Base-by-base conservation (phyloP, 2,329 filamentous ascomycete species). In the Mollisiaceae sp. region DNA sequence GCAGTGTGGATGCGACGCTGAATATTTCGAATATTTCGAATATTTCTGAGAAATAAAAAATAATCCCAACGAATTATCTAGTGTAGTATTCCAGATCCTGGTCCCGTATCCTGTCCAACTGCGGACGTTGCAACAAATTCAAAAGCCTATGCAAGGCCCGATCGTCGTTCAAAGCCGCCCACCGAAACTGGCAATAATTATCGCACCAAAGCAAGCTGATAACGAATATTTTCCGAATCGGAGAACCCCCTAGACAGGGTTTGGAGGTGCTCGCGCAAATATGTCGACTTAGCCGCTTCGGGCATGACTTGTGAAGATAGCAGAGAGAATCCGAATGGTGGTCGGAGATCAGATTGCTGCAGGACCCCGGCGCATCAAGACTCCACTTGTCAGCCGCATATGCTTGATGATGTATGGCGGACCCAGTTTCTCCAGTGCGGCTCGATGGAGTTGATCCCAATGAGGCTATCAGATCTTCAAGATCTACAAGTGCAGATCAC, bases 381-480 rank as follows among this genome's bases (percentile, higher is more conserved):
- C n/a, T 22, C 43, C 54, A 15, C n/a, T 4, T 36, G n/a, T 57
- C 54, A 57, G 54, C 54, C 54, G 54, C 54, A 39, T 39, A 57
- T 57, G 32, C 54, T 38, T 38, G 54, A 57, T 57, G 32, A 57
- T 57, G 54, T 57, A 22, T 39, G 22, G 20, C 36, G n/a, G 35
- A 39, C 32, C n/a, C n/a, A n/a, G n/a, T n/a, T n/a, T n/a, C n/a
- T n/a, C 35, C 36, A 57, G 36, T 57, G 54, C 54, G 54, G 54
- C 54, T 57, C 35, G 50, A 36, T 57, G 39, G n/a, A 22, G 54
- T 57, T 57, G 9, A 57, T 8, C n/a, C 36, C 32, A 57, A 27
- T 52, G 8, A 27, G 22, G 47, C 22, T 27, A 52, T 52, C 38
- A 55, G 32, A 15, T 35, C n/a, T 32, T 24, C 15, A 15, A 27